A percentile compares a stretch with the other conserved stretches of the same genome.
Evolutionary conservation across 352 stramenopile genomes (phyloP).

Genomic region (Pythium pyrilobum): DNA sequence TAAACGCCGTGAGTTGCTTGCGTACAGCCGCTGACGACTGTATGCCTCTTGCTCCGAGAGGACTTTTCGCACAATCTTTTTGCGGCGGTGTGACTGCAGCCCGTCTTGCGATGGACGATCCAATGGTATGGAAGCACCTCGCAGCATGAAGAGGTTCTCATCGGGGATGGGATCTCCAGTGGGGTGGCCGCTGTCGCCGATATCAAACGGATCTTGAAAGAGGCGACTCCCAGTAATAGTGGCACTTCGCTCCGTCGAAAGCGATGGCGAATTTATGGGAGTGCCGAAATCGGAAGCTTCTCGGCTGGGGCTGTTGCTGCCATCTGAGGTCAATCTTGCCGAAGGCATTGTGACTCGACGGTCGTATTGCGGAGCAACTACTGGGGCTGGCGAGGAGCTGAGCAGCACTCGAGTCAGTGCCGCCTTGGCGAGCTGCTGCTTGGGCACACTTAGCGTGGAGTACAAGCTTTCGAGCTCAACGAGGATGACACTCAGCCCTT

Average conservation of each 20-base stretch:
- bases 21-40: neutral
- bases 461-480: slow-evolving; percentile 49
- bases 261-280: too few species aligned
- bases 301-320: too few species aligned
- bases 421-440: slow-evolving; percentile 27
- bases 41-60: slow-evolving; percentile 28
- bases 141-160: slow-evolving; percentile 1
- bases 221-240: neutral
- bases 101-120: neutral
- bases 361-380: too few species aligned
- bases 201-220: neutral
- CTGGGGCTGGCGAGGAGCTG: too few species aligned
- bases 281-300: too few species aligned
- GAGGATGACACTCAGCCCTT: slow-evolving; percentile 28
- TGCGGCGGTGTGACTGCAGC: slow-evolving; percentile 14
- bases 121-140: slow-evolving; percentile 3
- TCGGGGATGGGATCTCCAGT: neutral
- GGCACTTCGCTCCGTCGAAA: neutral
- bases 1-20: too few species aligned
- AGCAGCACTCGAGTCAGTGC: slow-evolving; percentile 20
- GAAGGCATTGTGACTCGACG: too few species aligned
- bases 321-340: too few species aligned
- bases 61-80: slow-evolving; percentile 35
- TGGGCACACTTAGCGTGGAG: slow-evolving; percentile 27
- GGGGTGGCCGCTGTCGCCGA: neutral